A percentile compares a stretch with the other conserved stretches of the same genome.
phyloP scores from a whole-genome alignment of 2,329 filamentous ascomycete species.

The Sclerotinia sclerotiorum region DNA sequence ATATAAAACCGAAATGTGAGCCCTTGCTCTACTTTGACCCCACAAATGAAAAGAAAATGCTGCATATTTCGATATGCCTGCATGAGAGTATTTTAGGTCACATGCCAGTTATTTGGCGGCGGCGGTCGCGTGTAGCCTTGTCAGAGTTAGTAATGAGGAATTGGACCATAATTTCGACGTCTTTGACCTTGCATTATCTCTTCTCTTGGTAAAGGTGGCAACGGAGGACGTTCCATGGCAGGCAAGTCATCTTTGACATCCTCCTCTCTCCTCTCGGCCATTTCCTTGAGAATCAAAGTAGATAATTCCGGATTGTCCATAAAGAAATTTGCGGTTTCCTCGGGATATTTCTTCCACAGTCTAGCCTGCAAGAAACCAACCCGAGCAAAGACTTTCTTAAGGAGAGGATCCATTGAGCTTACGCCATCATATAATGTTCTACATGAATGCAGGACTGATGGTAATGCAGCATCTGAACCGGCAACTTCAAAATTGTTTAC shows the following conservation, averaged over 20 bases:
- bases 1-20: neutral
- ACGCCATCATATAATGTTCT: constrained; percentile 47
- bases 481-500: constrained; percentile 46
- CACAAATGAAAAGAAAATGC: neutral
- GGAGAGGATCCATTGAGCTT: constrained; percentile 46
- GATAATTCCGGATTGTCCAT: constrained; percentile 48
- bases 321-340: constrained; percentile 47
- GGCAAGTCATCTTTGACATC: constrained; percentile 45
- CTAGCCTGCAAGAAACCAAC: constrained; percentile 50
- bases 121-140: neutral
- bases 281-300: constrained; percentile 50
- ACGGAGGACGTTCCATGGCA: constrained; percentile 38
- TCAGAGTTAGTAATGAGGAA: constrained; percentile 21
- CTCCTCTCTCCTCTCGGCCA: constrained; percentile 46
- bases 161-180: constrained; percentile 25
- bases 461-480: constrained; percentile 37
- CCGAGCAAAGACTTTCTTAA: constrained; percentile 51
- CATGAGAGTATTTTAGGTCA: neutral
- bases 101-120: neutral
- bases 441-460: constrained; percentile 46
- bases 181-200: constrained; percentile 27
- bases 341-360: constrained; percentile 46
- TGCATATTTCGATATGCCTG: neutral
- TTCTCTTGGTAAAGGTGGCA: constrained; percentile 20
- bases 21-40: constrained; percentile 5